These are phyloP conservation scores for Penicillium longicatenatum DNA, from an alignment of 495 filamentous ascomycete species.

Conservation along the genomic window DNA sequence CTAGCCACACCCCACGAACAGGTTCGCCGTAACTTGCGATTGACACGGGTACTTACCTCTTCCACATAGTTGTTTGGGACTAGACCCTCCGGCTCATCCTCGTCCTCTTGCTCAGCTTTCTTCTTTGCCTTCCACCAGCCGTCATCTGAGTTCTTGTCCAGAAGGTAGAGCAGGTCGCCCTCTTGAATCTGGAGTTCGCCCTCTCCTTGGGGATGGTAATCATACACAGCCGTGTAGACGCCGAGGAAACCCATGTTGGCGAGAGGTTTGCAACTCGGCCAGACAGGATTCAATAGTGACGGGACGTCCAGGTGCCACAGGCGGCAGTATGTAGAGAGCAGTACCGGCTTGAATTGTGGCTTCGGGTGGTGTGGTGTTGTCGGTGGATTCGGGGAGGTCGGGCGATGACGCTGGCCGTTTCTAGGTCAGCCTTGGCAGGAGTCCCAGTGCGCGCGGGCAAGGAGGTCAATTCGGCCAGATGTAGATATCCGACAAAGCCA, in stretches of 20 bases:
- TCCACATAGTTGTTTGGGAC: constrained; percentile 95
- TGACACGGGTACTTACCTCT: constrained; percentile 66
- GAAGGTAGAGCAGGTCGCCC: constrained; percentile 87
- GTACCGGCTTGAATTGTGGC: constrained; percentile 13
- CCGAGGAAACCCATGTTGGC: constrained; percentile 76
- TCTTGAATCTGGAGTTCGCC: constrained; percentile 86
- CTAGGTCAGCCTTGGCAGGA: constrained; percentile 30
- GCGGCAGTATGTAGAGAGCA: constrained; percentile 23
- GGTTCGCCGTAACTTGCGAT: not conserved
- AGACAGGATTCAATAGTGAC: not conserved
- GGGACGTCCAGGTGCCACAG: constrained; percentile 18
- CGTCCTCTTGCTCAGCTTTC: constrained; percentile 86
- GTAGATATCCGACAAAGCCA: constrained; percentile 6
- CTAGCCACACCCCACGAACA: not conserved
- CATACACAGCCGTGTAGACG: constrained; percentile 89
- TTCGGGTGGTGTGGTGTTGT: constrained; percentile 17
- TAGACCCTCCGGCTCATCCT: constrained; percentile 91
- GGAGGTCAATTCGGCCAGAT: constrained; percentile 3
- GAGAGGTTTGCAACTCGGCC: not conserved
- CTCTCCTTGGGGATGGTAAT: constrained; percentile 87
- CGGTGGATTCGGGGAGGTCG: constrained; percentile 15
- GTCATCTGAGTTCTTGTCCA: constrained; percentile 88
- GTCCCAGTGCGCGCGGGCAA: constrained; percentile 11
- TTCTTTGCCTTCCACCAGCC: constrained; percentile 99
- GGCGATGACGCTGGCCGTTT: constrained; percentile 26